Base-by-base conservation (phyloP, 352 stramenopile species). In the Elongisporangium prolatum region DNA sequence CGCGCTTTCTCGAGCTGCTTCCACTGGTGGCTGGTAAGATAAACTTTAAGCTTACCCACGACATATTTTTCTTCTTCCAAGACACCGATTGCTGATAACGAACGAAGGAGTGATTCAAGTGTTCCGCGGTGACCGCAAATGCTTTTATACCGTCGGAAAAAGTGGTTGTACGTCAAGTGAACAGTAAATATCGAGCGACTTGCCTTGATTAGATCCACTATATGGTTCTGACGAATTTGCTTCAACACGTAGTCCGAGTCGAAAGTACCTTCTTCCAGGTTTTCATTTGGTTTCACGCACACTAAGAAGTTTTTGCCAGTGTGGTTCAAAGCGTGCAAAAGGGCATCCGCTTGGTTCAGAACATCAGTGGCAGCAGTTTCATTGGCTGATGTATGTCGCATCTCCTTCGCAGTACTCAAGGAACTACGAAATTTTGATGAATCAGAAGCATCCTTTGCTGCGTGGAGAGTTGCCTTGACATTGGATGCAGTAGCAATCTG, bases 271-370 rank as follows among this genome's bases (percentile, higher is more conserved):
- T 88, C 69, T 68, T 88, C 72, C 16, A 90, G 68, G 9, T 80
- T 66, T 47, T 79, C 69, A 40, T 79, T 89, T 14, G 84, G 82
- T 50, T 94, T 94, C n/a, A 94, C 55, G 21, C 84, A 94, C 13
- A 92, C 79, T 28, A 91, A 34, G 56, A 94, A 92, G 61, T 94
- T 85, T 64, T 91, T 89, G 1, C 82, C 84, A 0, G 84, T 92
- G 54, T 86, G 74, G 51, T 80, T 82, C 1, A 94, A 60, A 3
- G 80, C 84, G 28, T 86, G 76, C 14, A 92, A 65, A 14, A 94
- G 52, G 4, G 80, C 80, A 52, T 87, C 77, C 5, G 80, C 73
- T 63, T 92, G 80, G 40, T 83, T 79, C 61, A 79, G 75, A 40
- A 92, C 75, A 44, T 91, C 75, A 2, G 65, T 75, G 11, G 74